Evolutionary conservation across 1,284 basidiomycete genomes (phyloP), one percentile per base, ranked within the genome.

Genomic region (Marasmius oreades): DNA sequence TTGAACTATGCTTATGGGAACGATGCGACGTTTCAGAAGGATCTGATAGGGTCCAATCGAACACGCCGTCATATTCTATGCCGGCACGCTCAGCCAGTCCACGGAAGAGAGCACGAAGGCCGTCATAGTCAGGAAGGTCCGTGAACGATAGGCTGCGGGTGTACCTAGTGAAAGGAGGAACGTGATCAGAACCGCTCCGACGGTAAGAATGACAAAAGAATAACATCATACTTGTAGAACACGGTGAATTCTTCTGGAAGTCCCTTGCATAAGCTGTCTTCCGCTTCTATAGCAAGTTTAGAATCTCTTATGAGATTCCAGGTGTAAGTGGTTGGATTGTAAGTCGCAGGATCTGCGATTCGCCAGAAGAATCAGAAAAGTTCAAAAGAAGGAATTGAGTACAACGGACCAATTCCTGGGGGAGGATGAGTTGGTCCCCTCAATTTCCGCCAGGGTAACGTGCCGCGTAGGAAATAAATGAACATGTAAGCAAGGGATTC

Each of bases 401-500:
- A 33, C 24, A 18, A 46, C 55, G 36, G 36, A 56, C 55, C 55
- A 58, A 69, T 77, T 76, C 77, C 77, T 77, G 74, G 80, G 76
- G 53, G 85, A 82, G 20, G 84, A 79, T 52, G 69, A 65, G 45
- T 69, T 18, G 76, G 73, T 3, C 86, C 85, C 63, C 85, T 84
- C 60, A 95, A 74, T 68, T 92, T 92, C 68, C 92, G 85, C 94
- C 94, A 96, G 1, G 94, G 94, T 3, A 96, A 79, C 20, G 88
- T 88, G 31, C 94, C 93, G 36, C 93, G 88, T 42, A 95, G 78
- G 77, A 96, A 95, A 73, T 95, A 95, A 65, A 96, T 90, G 64
- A 96, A 82, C 76, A 95, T 93, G 74, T 96, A 96, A 1, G 92
- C 92, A 34, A 96, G 78, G 0, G 90, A 91, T 73, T 96, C 93